Percentiles rank a stretch among this genome's conserved stretches.
Evolutionary conservation across 768 basidiomycete species (phyloP).

Genomic region (Russula earlei): DNA sequence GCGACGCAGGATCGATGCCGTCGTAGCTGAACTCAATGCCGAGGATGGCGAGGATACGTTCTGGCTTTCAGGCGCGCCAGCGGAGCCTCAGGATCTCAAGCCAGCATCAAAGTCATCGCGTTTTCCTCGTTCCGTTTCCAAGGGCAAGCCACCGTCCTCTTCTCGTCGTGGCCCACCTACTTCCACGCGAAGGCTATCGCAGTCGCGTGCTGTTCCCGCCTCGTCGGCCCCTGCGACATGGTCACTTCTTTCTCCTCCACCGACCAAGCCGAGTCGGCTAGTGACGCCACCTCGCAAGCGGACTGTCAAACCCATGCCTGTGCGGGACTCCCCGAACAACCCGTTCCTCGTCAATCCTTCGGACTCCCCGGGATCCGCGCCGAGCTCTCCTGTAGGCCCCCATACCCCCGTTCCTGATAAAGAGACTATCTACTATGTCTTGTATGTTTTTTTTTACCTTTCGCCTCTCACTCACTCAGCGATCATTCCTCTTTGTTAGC

Average conservation of each 20-base stretch:
- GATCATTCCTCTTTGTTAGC: not conserved
- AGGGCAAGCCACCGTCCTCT: constrained; percentile 7
- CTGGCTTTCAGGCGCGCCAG: constrained; percentile 12
- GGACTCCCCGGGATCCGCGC: constrained; percentile 14
- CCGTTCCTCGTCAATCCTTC: constrained; percentile 16
- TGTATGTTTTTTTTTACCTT: constrained; percentile 12
- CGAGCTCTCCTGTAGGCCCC: constrained; percentile 18
- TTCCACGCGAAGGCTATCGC: constrained; percentile 13
- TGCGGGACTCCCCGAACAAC: constrained; percentile 21
- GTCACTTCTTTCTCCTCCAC: constrained; percentile 19
- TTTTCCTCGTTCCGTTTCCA: not conserved
- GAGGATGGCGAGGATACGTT: constrained; percentile 19
- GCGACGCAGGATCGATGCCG: constrained; percentile 18
- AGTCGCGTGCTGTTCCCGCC: constrained; percentile 17
- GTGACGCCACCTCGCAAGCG: constrained; percentile 17
- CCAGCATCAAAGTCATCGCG: constrained; percentile 10
- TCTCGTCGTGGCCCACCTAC: constrained; percentile 13
- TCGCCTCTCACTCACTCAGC: too few relatives aligned
- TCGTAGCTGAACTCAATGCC: constrained; percentile 15
- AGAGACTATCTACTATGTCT: constrained; percentile 18
- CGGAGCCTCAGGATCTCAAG: not conserved
- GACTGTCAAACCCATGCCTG: constrained; percentile 10
- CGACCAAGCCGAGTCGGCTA: constrained; percentile 15
- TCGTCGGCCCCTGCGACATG: constrained; percentile 5
- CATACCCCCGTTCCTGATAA: constrained; percentile 14